These are phyloP conservation scores for Mycena kentingensis DNA, from an alignment of 768 basidiomycete species.

Conservation along the genomic window DNA sequence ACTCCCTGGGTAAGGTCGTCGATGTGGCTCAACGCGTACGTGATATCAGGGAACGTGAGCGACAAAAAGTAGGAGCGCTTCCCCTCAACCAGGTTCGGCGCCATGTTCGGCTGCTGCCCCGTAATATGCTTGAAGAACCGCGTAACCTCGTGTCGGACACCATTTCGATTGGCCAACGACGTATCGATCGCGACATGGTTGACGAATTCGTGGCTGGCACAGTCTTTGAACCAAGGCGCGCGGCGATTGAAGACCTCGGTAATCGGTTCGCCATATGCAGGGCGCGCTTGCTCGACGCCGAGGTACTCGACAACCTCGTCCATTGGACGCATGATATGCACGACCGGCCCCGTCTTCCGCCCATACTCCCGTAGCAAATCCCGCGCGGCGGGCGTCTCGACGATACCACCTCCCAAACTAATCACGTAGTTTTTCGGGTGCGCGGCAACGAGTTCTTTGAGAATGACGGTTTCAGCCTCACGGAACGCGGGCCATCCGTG, in stretches of 20 bases:
- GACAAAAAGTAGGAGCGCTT: conserved; percentile 89
- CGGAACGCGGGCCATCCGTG: conserved; percentile 93
- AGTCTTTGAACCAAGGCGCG: conserved; percentile 83
- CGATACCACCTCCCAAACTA: conserved; percentile 92
- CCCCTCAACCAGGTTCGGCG: conserved; percentile 51
- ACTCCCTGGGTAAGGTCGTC: conserved; percentile 78
- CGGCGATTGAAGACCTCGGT: conserved; percentile 83
- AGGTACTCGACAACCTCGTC: conserved; percentile 84
- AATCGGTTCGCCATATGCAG: conserved; percentile 87
- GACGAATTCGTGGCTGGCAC: conserved; percentile 79
- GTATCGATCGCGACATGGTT: conserved; percentile 58
- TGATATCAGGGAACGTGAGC: conserved; percentile 88
- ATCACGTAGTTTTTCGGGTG: conserved; percentile 67
- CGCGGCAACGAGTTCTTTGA: conserved; percentile 67
- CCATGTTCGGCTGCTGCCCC: conserved; percentile 66
- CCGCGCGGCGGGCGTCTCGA: conserved; percentile 80
- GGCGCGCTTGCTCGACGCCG: conserved; percentile 71
- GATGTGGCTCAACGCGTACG: conserved; percentile 64
- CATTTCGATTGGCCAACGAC: conserved; percentile 28
- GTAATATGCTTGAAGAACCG: conserved; percentile 91
- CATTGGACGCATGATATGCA: conserved; percentile 80
- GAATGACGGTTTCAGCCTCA: conserved; percentile 66
- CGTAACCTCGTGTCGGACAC: conserved; percentile 60
- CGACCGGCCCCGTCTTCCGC: conserved; percentile 65
- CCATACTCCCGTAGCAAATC: conserved; percentile 70